These are phyloP conservation scores for Diaporthe citriasiana DNA, from an alignment of 2,329 filamentous ascomycete genomes.

Conservation along the genomic window DNA sequence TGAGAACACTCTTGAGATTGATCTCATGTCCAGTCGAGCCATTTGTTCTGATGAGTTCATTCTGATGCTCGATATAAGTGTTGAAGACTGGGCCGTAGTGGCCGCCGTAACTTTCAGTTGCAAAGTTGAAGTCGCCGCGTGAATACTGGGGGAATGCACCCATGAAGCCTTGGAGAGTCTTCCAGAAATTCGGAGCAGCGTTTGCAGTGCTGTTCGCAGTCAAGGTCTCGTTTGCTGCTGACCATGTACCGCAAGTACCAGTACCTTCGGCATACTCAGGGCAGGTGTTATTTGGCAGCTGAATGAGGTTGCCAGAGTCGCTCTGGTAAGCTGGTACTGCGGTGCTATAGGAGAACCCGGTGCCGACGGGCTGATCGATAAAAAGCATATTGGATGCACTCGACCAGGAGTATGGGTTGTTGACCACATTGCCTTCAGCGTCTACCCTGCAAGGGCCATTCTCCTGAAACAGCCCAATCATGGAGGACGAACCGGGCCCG, in stretches of 20 bases:
- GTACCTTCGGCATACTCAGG: conserved; percentile 62
- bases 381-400: conserved; percentile 71
- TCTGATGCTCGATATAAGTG: conserved; percentile 62
- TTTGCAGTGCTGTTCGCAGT: conserved; percentile 67
- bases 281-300: conserved; percentile 61
- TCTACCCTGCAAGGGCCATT: conserved; percentile 57
- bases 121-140: conserved; percentile 65
- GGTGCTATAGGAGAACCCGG: conserved; percentile 65
- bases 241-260: conserved; percentile 67
- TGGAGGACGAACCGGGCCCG: conserved; percentile 64
- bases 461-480: conserved; percentile 69
- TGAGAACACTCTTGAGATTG: conserved; percentile 63
- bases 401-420: conserved; percentile 70
- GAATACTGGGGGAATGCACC: conserved; percentile 69
- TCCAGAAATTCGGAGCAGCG: conserved; percentile 73
- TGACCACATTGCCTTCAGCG: conserved; percentile 57
- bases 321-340: conserved; percentile 54
- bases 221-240: conserved; percentile 63
- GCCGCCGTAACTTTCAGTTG: conserved; percentile 70
- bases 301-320: conserved; percentile 52
- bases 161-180: conserved; percentile 73
- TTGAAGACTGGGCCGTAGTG: conserved; percentile 71
- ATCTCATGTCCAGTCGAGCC: conserved; percentile 58
- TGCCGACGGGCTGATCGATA: conserved; percentile 73
- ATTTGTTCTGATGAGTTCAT: conserved; percentile 52